Evolutionary conservation across 306 rosid species (phyloP).

Genomic region (Cercis canadensis): DNA sequence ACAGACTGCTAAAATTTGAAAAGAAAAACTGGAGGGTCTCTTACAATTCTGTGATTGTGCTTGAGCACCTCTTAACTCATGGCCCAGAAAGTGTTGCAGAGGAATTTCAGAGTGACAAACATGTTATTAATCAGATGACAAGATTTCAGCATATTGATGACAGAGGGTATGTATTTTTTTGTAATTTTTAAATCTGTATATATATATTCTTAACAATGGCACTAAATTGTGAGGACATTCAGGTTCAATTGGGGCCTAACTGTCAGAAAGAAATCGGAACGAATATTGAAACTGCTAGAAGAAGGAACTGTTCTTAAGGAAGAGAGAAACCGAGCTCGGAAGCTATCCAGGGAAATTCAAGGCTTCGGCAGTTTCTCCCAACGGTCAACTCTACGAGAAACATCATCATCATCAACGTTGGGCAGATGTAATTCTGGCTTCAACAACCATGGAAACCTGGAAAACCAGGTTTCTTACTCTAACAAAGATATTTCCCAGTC

Average conservation of each 20-base stretch:
- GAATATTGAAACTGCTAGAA: slow-evolving; percentile 67
- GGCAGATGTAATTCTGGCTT: slow-evolving; percentile 55
- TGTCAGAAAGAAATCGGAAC: slow-evolving; percentile 78
- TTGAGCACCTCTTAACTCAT: slow-evolving; percentile 85
- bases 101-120: slow-evolving; percentile 75
- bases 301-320: slow-evolving; percentile 69
- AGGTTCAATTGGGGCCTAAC: slow-evolving; percentile 97
- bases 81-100: slow-evolving; percentile 90
- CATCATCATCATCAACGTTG: slow-evolving; percentile 48
- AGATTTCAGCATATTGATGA: slow-evolving; percentile 75
- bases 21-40: slow-evolving; percentile 84
- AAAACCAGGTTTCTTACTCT: slow-evolving; percentile 38
- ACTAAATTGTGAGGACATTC: slow-evolving; percentile 18
- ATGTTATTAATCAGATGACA: slow-evolving; percentile 62
- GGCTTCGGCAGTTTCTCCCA: slow-evolving; percentile 86
- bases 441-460: slow-evolving; percentile 47
- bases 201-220: neutral
- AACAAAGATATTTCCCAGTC: slow-evolving; percentile 27
- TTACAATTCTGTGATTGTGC: slow-evolving; percentile 74
- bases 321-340: slow-evolving; percentile 80
- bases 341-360: slow-evolving; percentile 81
- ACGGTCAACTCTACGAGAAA: slow-evolving; percentile 56
- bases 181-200: no score
- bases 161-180: slow-evolving; percentile 56
- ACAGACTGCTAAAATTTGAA: slow-evolving; percentile 76